Conservation (phyloP, 2,329 filamentous ascomycete genomes). For the Paecilomyces formosus region DNA sequence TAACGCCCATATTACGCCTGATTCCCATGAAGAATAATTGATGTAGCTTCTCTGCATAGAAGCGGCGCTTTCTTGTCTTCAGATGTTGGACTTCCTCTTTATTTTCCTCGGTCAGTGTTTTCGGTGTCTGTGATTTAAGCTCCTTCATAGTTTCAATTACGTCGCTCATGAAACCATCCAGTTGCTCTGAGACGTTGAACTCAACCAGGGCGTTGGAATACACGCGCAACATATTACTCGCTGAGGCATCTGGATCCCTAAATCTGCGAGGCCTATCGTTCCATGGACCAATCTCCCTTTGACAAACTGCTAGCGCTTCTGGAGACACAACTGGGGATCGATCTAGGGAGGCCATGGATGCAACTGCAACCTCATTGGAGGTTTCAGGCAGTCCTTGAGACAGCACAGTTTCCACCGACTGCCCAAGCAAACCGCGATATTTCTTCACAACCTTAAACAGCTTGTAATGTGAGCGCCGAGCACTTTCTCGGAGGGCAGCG, state of each 20-base stretch:
- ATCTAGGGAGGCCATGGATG: slow-evolving; percentile 5
- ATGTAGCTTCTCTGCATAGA: slow-evolving; percentile 83
- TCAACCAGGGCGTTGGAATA: slow-evolving; percentile 45
- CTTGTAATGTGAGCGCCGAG: slow-evolving; percentile 82
- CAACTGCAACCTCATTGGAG: slow-evolving; percentile 20
- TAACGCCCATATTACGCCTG: slow-evolving; percentile 69
- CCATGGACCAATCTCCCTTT: slow-evolving; percentile 24
- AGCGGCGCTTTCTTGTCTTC: slow-evolving; percentile 80
- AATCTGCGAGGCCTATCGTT: slow-evolving; percentile 55
- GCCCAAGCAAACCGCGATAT: slow-evolving; percentile 71
- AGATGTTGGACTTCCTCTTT: slow-evolving; percentile 77
- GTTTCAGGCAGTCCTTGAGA: slow-evolving; percentile 24
- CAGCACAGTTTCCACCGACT: slow-evolving; percentile 60
- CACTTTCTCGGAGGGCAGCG: slow-evolving; percentile 77
- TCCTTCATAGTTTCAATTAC: slow-evolving; percentile 62
- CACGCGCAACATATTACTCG: slow-evolving; percentile 65
- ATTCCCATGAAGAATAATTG: slow-evolving; percentile 83
- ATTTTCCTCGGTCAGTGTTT: slow-evolving; percentile 76
- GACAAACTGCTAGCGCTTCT: slow-evolving; percentile 25
- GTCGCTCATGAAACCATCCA: slow-evolving; percentile 63
- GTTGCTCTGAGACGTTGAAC: slow-evolving; percentile 50
- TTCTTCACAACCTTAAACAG: slow-evolving; percentile 87
- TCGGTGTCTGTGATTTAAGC: slow-evolving; percentile 76
- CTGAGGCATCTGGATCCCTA: slow-evolving; percentile 61
- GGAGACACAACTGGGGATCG: slow-evolving; percentile 16